A percentile compares a stretch with the other conserved stretches of the same genome.
These are phyloP conservation scores for Pseudozyma tsukubaensis DNA, from an alignment of 1,284 basidiomycete genomes.

Conservation along the genomic window DNA sequence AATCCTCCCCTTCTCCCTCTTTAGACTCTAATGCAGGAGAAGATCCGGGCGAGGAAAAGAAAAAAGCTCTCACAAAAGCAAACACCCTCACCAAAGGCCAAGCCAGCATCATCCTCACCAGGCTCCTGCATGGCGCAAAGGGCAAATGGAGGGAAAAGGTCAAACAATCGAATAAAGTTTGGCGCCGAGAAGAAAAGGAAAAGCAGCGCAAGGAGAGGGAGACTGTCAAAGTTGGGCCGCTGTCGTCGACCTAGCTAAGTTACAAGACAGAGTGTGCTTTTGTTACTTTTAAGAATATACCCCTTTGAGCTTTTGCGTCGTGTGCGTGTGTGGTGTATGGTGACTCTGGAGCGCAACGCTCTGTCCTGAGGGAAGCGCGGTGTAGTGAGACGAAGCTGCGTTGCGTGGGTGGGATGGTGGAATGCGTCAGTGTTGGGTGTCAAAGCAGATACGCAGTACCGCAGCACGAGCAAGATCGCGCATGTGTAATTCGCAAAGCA, in stretches of 20 bases:
- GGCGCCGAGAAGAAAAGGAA: slow-evolving; percentile 40
- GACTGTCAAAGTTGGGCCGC: slow-evolving; percentile 51
- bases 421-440: too few relatives aligned
- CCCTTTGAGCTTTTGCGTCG: neutral
- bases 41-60: slow-evolving; percentile 33
- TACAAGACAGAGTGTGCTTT: neutral
- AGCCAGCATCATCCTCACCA: slow-evolving; percentile 49
- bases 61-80: slow-evolving; percentile 3
- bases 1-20: slow-evolving; percentile 4
- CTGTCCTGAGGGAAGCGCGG: too few relatives aligned
- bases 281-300: slow-evolving; percentile 2
- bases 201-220: slow-evolving; percentile 31
- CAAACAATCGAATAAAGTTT: slow-evolving; percentile 37
- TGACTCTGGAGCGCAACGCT: neutral
- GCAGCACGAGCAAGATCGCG: too few relatives aligned
- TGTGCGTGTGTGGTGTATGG: neutral
- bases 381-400: too few relatives aligned
- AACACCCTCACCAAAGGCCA: slow-evolving; percentile 54
- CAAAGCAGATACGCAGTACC: too few relatives aligned
- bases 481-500: too few relatives aligned
- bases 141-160: slow-evolving; percentile 45
- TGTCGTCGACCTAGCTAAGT: slow-evolving; percentile 8
- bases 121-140: slow-evolving; percentile 53
- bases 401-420: too few relatives aligned
- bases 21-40: neutral